A percentile compares a stretch with the other conserved stretches of the same genome.
phyloP scores from a whole-genome alignment of 495 filamentous ascomycete genomes.

The Bryoglossum gracile region DNA sequence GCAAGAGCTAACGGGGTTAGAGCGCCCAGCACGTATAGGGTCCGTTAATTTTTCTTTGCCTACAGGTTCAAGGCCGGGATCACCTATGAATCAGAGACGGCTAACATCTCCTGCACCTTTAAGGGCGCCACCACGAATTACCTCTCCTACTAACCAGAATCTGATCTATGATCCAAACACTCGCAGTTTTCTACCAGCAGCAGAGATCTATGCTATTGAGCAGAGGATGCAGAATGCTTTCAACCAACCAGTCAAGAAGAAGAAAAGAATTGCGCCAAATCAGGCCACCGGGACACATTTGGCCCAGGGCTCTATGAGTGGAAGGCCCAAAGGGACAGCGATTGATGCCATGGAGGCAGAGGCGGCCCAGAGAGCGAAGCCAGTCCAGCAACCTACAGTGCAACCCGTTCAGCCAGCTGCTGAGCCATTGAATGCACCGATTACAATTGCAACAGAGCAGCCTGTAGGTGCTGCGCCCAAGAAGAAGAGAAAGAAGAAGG shows the following conservation, averaged over 20 bases:
- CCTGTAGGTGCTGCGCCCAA: background rate
- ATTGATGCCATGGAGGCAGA: conserved; percentile 23
- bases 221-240: conserved; percentile 38
- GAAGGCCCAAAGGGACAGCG: conserved; percentile 29
- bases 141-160: conserved; percentile 25
- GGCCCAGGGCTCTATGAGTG: conserved; percentile 29
- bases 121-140: conserved; percentile 18
- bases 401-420: background rate
- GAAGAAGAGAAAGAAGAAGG: conserved; percentile 19
- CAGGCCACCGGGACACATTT: conserved; percentile 40
- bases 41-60: conserved; percentile 88
- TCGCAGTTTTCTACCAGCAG: conserved; percentile 42
- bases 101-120: conserved; percentile 25
- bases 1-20: conserved; percentile 27
- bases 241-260: conserved; percentile 45
- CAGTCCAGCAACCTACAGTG: background rate
- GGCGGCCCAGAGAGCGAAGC: background rate
- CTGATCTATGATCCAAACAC: conserved; percentile 53
- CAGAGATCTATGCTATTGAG: conserved; percentile 30
- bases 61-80: conserved; percentile 40
- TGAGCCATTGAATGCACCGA: background rate
- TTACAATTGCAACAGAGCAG: background rate
- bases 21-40: conserved; percentile 52
- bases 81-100: conserved; percentile 15
- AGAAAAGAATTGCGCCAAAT: conserved; percentile 40